Percentiles rank a stretch among this genome's conserved stretches.
phyloP scores from a whole-genome alignment of 2,329 filamentous ascomycete species.

The Pezicula neosporulosa region DNA sequence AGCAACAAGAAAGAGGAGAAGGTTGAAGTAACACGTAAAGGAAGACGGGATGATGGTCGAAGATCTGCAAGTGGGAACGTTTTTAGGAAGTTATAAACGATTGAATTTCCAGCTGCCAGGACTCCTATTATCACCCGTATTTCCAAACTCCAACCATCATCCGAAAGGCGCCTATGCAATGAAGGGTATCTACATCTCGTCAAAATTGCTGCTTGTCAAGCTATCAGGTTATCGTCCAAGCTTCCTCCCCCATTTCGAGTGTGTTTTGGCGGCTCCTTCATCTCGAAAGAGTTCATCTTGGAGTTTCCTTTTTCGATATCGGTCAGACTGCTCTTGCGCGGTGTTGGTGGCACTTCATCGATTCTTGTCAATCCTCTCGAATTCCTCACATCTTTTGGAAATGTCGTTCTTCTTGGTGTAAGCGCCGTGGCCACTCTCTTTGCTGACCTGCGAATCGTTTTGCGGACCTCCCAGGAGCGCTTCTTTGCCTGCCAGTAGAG shows the following conservation, averaged over 20 bases:
- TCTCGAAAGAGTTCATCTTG: constrained; percentile 26
- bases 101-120: constrained; percentile 2
- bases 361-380: constrained; percentile 40
- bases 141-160: constrained; percentile 7
- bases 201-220: constrained; percentile 6
- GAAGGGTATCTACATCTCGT: constrained; percentile 4
- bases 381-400: constrained; percentile 48
- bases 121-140: constrained; percentile 2
- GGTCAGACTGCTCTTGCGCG: constrained; percentile 42
- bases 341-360: constrained; percentile 58
- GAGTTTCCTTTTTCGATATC: constrained; percentile 56
- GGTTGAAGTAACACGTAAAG: constrained; percentile 15
- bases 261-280: constrained; percentile 25
- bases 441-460: constrained; percentile 67
- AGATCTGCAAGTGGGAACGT: constrained; percentile 75
- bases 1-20: constrained; percentile 46
- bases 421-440: constrained; percentile 57
- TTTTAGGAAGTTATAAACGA: constrained; percentile 59
- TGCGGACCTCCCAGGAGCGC: constrained; percentile 75
- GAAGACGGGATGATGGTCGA: constrained; percentile 38
- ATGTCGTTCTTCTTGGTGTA: constrained; percentile 59
- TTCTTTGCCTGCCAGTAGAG: constrained; percentile 83
- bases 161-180: neutral
- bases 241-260: constrained; percentile 26
- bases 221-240: constrained; percentile 15